Evolutionary conservation across 179 eudicot genomes (phyloP).

Genomic region (Silene noctiflora): DNA sequence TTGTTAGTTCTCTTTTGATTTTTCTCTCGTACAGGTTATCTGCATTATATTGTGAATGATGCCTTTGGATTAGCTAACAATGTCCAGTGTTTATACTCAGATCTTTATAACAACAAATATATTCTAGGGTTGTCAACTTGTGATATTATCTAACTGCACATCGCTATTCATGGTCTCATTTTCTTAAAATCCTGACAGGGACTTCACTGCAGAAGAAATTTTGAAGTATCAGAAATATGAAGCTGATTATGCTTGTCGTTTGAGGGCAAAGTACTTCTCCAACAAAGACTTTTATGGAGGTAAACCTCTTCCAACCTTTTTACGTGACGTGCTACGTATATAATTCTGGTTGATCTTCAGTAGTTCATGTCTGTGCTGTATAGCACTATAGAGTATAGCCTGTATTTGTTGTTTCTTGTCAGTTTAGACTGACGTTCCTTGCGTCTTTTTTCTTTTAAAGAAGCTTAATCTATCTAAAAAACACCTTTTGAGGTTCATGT

Average conservation of each 20-base stretch:
- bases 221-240: conserved; percentile 46
- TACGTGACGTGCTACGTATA: not conserved
- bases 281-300: conserved; percentile 42
- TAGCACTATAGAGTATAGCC: not conserved
- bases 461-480: not conserved
- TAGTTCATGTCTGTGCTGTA: not conserved
- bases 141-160: not conserved
- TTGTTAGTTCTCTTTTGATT: not conserved
- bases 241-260: conserved; percentile 42
- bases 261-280: conserved; percentile 55
- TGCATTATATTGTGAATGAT: not conserved
- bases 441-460: not conserved
- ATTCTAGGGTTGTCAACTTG: not conserved
- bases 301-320: conserved; percentile 8
- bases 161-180: not conserved
- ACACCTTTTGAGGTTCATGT: not conserved
- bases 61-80: not conserved
- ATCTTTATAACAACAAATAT: not conserved
- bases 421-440: not conserved
- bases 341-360: not conserved
- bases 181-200: conserved; percentile 25
- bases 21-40: not conserved
- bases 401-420: not conserved
- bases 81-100: not conserved
- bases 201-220: conserved; percentile 34